These are phyloP conservation scores for Leishmania gerbilli DNA, from an alignment of 208 protist genomes.

Conservation along the genomic window DNA sequence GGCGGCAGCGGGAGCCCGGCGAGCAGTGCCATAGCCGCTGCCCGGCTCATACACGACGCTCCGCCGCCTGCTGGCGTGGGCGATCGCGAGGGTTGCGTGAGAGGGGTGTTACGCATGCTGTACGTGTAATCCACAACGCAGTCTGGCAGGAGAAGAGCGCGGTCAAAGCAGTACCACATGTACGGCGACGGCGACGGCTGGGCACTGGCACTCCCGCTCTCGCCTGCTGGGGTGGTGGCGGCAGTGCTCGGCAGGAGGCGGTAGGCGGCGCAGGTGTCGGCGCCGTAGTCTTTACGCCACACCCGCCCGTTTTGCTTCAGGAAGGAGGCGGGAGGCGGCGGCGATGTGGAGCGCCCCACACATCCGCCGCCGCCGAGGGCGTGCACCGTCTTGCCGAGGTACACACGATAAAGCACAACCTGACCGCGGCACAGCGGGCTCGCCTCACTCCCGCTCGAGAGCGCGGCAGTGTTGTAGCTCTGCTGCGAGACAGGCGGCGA, in stretches of 20 bases:
- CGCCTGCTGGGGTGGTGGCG: not conserved
- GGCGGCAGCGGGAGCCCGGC: not conserved
- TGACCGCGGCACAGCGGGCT: constrained; percentile 18
- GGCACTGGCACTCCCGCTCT: not conserved
- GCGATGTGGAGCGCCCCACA: not conserved
- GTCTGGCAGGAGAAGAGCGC: constrained; percentile 77
- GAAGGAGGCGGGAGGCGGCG: constrained; percentile 21
- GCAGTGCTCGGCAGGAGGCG: constrained; percentile 38
- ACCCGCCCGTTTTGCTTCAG: constrained; percentile 37
- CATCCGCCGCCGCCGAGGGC: constrained; percentile 14
- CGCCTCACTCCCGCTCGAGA: not conserved
- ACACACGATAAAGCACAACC: constrained; percentile 32
- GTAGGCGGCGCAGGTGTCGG: constrained; percentile 76
- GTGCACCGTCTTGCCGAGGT: constrained; percentile 37
- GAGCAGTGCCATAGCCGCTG: constrained; percentile 1
- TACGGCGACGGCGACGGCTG: constrained; percentile 30
- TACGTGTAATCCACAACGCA: constrained; percentile 90
- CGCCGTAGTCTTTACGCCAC: constrained; percentile 50
- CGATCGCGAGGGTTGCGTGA: constrained; percentile 13
- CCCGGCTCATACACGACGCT: not conserved
- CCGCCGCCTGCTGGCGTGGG: not conserved
- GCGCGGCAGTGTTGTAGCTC: not conserved
- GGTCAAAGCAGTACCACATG: constrained; percentile 91
- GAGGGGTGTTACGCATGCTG: constrained; percentile 19
- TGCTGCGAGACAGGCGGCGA: not conserved